Percentiles rank a stretch among this genome's conserved stretches.
phyloP scores from a whole-genome alignment of 352 stramenopile species.

The Phytophthora citricola region DNA sequence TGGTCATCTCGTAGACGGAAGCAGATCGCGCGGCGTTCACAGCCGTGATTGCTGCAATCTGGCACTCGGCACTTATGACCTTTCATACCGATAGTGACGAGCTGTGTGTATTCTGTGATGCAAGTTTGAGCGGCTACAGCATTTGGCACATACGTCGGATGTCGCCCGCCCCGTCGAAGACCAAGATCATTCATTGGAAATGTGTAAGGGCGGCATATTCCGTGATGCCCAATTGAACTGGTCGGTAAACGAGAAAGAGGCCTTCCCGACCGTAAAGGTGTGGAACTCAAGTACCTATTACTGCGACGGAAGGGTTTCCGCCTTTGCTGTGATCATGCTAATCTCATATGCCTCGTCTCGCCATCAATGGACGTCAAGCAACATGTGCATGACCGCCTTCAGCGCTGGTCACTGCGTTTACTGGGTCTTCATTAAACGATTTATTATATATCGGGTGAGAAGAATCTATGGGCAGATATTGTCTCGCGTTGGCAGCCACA shows the following conservation, averaged over 20 bases:
- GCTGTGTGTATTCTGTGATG: conserved; percentile 9
- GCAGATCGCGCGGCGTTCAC: conserved; percentile 1
- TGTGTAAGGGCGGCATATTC: conserved; percentile 18
- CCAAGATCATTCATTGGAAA: conserved; percentile 15
- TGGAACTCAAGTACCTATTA: conserved; percentile 23
- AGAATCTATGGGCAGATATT: too few relatives aligned
- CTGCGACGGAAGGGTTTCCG: conserved; percentile 17
- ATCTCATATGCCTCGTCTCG: conserved; percentile 33
- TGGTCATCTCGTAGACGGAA: conserved; percentile 2
- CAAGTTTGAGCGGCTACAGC: neutral
- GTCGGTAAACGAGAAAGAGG: conserved; percentile 32
- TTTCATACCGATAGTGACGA: conserved; percentile 6
- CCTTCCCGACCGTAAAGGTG: conserved; percentile 22
- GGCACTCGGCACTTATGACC: conserved; percentile 3
- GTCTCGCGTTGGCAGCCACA: conserved; percentile 10
- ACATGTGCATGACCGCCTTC: conserved; percentile 19
- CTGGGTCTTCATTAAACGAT: conserved; percentile 24
- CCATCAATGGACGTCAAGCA: conserved; percentile 16
- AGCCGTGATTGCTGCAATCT: neutral
- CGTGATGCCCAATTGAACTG: conserved; percentile 10
- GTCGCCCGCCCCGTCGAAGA: neutral
- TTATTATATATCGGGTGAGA: conserved; percentile 17
- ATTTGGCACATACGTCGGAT: conserved; percentile 5
- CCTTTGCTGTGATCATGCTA: conserved; percentile 33
- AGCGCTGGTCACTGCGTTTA: conserved; percentile 17